Conservation (phyloP, 805 yeast species). For the Candida golubevii region DNA sequence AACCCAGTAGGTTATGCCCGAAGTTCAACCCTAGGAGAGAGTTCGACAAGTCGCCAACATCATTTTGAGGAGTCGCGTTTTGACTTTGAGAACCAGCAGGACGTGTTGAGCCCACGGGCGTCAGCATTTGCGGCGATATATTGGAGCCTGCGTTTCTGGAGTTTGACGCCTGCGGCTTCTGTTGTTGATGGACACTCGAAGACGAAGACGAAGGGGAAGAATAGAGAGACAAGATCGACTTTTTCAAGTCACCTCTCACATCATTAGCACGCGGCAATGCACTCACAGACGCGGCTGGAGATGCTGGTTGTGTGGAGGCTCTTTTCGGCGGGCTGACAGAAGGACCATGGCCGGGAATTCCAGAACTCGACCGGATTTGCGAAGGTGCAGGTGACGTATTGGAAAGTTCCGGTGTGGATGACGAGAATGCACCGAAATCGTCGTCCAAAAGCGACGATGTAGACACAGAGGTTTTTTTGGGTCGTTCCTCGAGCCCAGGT, state of each 20-base stretch:
- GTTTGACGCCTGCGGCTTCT: background rate
- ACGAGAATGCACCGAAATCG: conserved; percentile 39
- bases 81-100: no score
- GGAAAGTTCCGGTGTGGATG: conserved; percentile 19
- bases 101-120: no score
- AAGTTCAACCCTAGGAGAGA: conserved; percentile 23
- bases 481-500: no score
- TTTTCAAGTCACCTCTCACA: conserved; percentile 60
- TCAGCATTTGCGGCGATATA: no score
- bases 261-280: conserved; percentile 3
- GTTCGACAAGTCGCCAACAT: conserved; percentile 10
- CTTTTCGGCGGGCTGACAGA: conserved; percentile 3
- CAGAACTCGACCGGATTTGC: background rate
- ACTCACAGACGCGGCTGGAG: conserved; percentile 3
- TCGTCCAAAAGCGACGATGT: conserved; percentile 27
- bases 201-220: conserved; percentile 55
- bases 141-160: background rate
- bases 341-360: background rate
- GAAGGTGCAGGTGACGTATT: conserved; percentile 1
- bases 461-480: background rate
- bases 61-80: background rate
- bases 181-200: conserved; percentile 14
- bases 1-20: conserved; percentile 6
- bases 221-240: conserved; percentile 85
- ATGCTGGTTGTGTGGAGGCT: conserved; percentile 13